A percentile compares a stretch with the other conserved stretches of the same genome.
These are phyloP conservation scores for Penicillium riverlandense DNA, from an alignment of 495 filamentous ascomycete species.

Conservation along the genomic window DNA sequence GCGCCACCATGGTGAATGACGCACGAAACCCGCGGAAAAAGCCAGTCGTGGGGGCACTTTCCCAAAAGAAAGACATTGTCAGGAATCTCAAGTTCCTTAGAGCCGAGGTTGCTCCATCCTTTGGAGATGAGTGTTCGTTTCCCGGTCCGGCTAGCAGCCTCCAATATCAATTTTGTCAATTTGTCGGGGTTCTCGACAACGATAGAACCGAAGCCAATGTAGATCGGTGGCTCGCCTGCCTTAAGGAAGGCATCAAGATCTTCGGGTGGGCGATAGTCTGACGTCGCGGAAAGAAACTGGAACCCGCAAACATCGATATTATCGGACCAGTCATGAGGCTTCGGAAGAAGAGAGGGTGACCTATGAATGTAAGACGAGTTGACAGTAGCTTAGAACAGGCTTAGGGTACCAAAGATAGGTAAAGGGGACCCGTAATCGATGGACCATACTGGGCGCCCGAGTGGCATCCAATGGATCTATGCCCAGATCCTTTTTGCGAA, in stretches of 20 bases:
- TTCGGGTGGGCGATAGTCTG: slow-evolving; percentile 51
- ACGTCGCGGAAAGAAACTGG: slow-evolving; percentile 55
- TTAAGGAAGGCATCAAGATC: slow-evolving; percentile 58
- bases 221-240: slow-evolving; percentile 58
- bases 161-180: slow-evolving; percentile 59
- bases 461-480: slow-evolving; percentile 60
- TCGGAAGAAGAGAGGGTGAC: slow-evolving; percentile 69
- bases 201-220: slow-evolving; percentile 75
- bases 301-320: slow-evolving; percentile 67
- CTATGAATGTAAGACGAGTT: slow-evolving; percentile 12
- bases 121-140: slow-evolving; percentile 65
- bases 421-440: slow-evolving; percentile 60
- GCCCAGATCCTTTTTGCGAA: slow-evolving; percentile 52
- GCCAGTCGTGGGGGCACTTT: slow-evolving; percentile 77
- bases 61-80: slow-evolving; percentile 65
- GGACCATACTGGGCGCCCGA: slow-evolving; percentile 58
- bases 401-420: slow-evolving; percentile 68
- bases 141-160: slow-evolving; percentile 54
- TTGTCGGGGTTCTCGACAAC: slow-evolving; percentile 63
- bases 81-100: slow-evolving; percentile 42
- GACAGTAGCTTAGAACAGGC: neutral
- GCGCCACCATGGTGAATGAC: slow-evolving; percentile 80
- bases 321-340: slow-evolving; percentile 66
- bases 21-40: slow-evolving; percentile 64
- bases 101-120: slow-evolving; percentile 69